phyloP scores from a whole-genome alignment of 176 grass and related monocot species.

The Dendrocalamus sinicus region DNA sequence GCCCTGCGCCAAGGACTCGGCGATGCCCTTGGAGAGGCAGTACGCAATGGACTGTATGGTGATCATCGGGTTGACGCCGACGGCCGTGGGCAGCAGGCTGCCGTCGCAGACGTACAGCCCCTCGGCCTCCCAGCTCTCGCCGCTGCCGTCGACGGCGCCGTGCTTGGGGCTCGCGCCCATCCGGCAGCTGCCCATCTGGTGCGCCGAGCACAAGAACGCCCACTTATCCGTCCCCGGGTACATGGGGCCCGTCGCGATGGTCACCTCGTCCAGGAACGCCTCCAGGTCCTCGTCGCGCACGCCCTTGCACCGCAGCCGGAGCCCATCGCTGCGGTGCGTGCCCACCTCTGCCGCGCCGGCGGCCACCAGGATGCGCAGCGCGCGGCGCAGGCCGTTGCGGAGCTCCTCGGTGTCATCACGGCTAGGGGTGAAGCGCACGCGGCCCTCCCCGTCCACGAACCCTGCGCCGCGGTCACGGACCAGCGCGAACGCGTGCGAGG shows the following conservation, averaged over 20 bases:
- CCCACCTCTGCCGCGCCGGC: slow-evolving; percentile 81
- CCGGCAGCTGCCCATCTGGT: slow-evolving; percentile 93
- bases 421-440: slow-evolving; percentile 46
- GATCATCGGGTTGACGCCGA: slow-evolving; percentile 96
- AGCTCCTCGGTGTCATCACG: slow-evolving; percentile 59
- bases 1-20: slow-evolving; percentile 17
- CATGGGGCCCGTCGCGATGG: slow-evolving; percentile 44
- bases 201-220: slow-evolving; percentile 63
- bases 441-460: slow-evolving; percentile 52
- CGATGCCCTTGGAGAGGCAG: slow-evolving; percentile 69
- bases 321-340: slow-evolving; percentile 83
- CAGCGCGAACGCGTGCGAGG: slow-evolving; percentile 68
- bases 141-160: slow-evolving; percentile 62
- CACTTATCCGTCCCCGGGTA: slow-evolving; percentile 37
- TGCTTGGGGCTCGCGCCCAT: slow-evolving; percentile 57
- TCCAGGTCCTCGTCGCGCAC: slow-evolving; percentile 60
- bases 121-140: slow-evolving; percentile 84
- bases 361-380: slow-evolving; percentile 69
- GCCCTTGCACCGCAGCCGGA: slow-evolving; percentile 62
- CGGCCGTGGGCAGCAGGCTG: slow-evolving; percentile 73
- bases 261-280: slow-evolving; percentile 68
- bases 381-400: slow-evolving; percentile 50
- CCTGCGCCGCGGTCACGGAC: slow-evolving; percentile 74
- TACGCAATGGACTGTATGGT: slow-evolving; percentile 79
- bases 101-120: slow-evolving; percentile 84